Conservation (phyloP, 2,329 filamentous ascomycete genomes). For the Ilyonectria robusta region DNA sequence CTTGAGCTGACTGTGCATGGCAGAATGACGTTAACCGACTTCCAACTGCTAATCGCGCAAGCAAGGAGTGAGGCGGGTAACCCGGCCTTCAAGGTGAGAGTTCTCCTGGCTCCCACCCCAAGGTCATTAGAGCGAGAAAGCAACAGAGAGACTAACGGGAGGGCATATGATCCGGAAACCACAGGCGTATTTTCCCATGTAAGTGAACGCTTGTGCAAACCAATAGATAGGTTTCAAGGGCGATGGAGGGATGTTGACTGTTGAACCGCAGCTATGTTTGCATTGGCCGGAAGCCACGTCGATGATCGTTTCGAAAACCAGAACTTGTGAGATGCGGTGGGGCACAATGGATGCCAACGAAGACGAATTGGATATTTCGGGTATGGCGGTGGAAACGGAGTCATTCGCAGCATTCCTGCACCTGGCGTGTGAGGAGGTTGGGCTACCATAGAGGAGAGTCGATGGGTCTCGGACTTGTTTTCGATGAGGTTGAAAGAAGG, state of each 20-base stretch:
- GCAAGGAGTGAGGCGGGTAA: conserved; percentile 68
- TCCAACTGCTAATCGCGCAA: conserved; percentile 69
- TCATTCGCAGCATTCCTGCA: conserved; percentile 12
- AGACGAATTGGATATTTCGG: conserved; percentile 1
- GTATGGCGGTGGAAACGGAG: background rate
- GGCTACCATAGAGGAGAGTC: background rate
- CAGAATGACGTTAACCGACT: conserved; percentile 71
- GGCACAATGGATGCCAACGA: conserved; percentile 3
- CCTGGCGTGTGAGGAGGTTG: background rate
- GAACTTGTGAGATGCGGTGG: conserved; percentile 7
- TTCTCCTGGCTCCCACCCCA: background rate
- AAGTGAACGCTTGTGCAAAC: conserved; percentile 49
- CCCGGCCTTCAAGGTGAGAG: conserved; percentile 68
- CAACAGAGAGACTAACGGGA: conserved; percentile 20
- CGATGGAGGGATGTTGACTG: conserved; percentile 23
- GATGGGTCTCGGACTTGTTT: background rate
- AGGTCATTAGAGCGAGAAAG: background rate
- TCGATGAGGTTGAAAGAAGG: conserved; percentile 42
- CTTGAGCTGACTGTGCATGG: conserved; percentile 18
- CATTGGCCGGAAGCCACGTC: conserved; percentile 70
- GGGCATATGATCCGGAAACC: background rate
- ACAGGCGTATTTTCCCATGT: conserved; percentile 75
- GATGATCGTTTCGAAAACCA: conserved; percentile 30
- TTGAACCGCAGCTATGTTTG: conserved; percentile 68
- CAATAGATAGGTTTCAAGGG: background rate